Evolutionary conservation across 306 rosid species (phyloP).

Genomic region (Prunus mira): DNA sequence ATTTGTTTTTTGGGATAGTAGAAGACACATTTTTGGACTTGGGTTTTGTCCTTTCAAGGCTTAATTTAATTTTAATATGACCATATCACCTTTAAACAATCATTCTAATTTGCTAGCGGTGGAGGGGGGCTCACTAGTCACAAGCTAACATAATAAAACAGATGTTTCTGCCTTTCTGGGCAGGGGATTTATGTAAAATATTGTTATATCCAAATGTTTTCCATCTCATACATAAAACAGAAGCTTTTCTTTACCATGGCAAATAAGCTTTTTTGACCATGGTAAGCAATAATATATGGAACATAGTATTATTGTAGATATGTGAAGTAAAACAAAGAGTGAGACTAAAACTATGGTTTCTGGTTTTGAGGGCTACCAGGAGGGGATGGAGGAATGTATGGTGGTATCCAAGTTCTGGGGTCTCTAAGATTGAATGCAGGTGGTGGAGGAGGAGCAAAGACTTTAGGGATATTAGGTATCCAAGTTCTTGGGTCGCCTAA

Average conservation of each 20-base stretch:
- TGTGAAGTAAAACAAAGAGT: conserved; percentile 6
- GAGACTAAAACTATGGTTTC: conserved; percentile 31
- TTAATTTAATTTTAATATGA: too few species aligned
- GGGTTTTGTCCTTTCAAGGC: too few species aligned
- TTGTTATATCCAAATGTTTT: conserved; percentile 8
- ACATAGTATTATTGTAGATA: conserved; percentile 13
- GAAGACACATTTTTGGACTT: too few species aligned
- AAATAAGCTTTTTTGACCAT: not conserved
- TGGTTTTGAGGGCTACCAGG: conserved; percentile 29
- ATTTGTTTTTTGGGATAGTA: too few species aligned
- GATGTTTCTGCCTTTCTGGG: not conserved
- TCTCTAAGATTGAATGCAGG: conserved; percentile 41
- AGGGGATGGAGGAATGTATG: conserved; percentile 32
- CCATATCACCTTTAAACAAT: not conserved
- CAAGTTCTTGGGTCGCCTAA: conserved; percentile 54
- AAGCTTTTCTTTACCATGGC: not conserved
- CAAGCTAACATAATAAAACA: not conserved
- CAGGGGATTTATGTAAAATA: not conserved
- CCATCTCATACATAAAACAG: conserved; percentile 1
- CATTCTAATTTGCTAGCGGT: not conserved
- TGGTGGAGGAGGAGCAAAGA: conserved; percentile 30
- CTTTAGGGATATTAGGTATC: conserved; percentile 35
- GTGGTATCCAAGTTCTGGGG: conserved; percentile 60
- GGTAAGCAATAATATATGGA: not conserved
- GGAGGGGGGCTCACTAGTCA: not conserved